Base-by-base conservation (phyloP, 495 filamentous ascomycete species). In the Aspergillus heteromorphus region DNA sequence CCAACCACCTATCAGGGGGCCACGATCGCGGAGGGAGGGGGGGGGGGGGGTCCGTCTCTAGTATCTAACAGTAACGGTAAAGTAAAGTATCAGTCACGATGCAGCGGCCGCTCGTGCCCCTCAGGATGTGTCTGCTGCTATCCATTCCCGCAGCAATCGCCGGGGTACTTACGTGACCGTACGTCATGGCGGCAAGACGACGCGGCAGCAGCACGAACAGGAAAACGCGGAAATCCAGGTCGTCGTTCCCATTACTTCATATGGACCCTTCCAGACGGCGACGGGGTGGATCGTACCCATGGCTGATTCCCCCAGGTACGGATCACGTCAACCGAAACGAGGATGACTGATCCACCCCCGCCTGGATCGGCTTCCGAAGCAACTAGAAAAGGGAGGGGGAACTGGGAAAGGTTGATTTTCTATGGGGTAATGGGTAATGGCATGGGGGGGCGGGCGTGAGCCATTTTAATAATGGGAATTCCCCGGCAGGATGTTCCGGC, bases 391-490 rank as follows among this genome's bases (percentile, higher is more conserved):
- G 16, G 20, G 17, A 20, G 38, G 19, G 27, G 38, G 40, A 54
- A 18, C 27, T 45, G 17, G 50, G 49, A 45, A 45, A 29, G 30
- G 14, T 50, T 29, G 47, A 43, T 17, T 53, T 58, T 62, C 48
- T 16, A 58, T 62, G 59, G 55, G 59, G 49, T 62, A 58, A 53
- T 58, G 29, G 51, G 42, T n/a, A n/a, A 54, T 10, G 20, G 42
- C 6, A 0, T 5, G 19, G 40, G n/a, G 1, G 21, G 20, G 5
- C 10, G 40, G 31, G 38, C 14, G 9, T 63, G 60, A 59, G 60
- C 51, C 49, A 63, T 63, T 59, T 63, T 56, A 55, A 20, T 53
- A 51, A 54, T 49, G 49, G 21, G 51, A 62, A 38, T 52, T 55
- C 13, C 13, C 13, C 40, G 27, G 18, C 51, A 34, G 23, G 40